Evolutionary conservation across 2,329 filamentous ascomycete species (phyloP).

Genomic region (Sclerotinia glacialis): DNA sequence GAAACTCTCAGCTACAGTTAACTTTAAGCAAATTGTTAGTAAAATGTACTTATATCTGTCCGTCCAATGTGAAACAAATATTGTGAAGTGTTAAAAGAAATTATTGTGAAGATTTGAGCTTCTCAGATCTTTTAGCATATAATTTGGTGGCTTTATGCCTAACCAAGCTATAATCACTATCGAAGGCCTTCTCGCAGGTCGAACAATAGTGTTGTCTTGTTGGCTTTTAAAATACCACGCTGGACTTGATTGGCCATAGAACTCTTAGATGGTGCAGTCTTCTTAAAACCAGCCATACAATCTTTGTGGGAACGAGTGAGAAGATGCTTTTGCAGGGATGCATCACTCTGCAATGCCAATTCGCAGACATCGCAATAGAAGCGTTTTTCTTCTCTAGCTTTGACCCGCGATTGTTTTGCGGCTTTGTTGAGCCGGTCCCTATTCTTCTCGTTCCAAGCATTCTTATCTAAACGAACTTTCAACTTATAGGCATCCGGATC

Average conservation of each 20-base stretch:
- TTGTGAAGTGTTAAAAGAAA: background rate
- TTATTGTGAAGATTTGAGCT: background rate
- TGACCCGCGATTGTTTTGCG: too few relatives aligned
- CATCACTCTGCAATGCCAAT: background rate
- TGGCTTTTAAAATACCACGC: background rate
- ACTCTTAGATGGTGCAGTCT: background rate
- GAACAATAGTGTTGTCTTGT: background rate
- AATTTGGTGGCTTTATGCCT: background rate
- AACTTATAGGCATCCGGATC: too few relatives aligned
- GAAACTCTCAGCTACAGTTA: slow-evolving; percentile 80
- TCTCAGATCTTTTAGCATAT: background rate
- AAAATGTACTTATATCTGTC: background rate
- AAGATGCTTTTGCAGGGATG: background rate
- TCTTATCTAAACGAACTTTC: too few relatives aligned
- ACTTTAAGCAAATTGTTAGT: slow-evolving; percentile 4
- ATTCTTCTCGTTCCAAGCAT: too few relatives aligned
- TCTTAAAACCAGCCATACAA: background rate
- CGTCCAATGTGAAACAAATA: background rate
- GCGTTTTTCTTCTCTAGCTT: too few relatives aligned
- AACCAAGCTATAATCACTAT: background rate
- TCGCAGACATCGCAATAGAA: background rate
- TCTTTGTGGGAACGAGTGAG: background rate
- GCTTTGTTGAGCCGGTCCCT: too few relatives aligned
- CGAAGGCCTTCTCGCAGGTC: background rate
- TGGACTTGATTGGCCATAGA: background rate